Base-by-base conservation (phyloP, 169 alveolate genomes). In the Eimeria necatrix region DNA sequence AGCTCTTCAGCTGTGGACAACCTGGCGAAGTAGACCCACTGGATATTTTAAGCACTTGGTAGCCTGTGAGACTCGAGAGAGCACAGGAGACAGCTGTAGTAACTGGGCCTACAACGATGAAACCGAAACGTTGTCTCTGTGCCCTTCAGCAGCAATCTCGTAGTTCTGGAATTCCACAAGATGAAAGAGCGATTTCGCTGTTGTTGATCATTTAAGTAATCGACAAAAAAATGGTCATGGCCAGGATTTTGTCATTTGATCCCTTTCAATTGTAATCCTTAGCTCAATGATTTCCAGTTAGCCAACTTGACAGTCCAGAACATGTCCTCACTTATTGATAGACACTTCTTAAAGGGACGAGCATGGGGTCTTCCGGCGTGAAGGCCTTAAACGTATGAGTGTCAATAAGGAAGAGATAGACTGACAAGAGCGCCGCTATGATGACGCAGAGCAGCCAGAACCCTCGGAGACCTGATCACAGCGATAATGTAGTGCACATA, bases 361-460 rank as follows among this genome's bases (percentile, higher is more conserved):
- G 48, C 53, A 51, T 56, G 0, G 74, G 91, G 46, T 53, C 59
- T 20, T 90, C 94, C 60, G 90, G 22, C 3, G 94, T 49, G 59
- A 71, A 90, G 20, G 94, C 94, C 52, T 90, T 73, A 59, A 53
- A 90, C 9, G 81, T 74, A 32, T 53, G 52, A 51, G 18, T 80
- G 70, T 90, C 94, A 64, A 90, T 20, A 48, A 90, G 41, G 61
- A 90, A 26, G 41, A 90, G 46, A 81, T 90, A 90, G 83, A 90
- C 8, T 18, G 87, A 32, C 78, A 90, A 59, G 26, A 32, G 49
- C 7, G 88, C 94, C 22, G 83, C 20, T 5, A 74, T 22, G 83
- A 24, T 68, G 46, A 59, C 86, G 52, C 94, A 90, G 76, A 90
- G 41, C 53, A 80, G 81, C 94, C 94, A 90, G 81, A 71, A 90